A percentile compares a stretch with the other conserved stretches of the same genome.
Evolutionary conservation across 345 rosid species (phyloP).

Genomic region (Linum tenue): DNA sequence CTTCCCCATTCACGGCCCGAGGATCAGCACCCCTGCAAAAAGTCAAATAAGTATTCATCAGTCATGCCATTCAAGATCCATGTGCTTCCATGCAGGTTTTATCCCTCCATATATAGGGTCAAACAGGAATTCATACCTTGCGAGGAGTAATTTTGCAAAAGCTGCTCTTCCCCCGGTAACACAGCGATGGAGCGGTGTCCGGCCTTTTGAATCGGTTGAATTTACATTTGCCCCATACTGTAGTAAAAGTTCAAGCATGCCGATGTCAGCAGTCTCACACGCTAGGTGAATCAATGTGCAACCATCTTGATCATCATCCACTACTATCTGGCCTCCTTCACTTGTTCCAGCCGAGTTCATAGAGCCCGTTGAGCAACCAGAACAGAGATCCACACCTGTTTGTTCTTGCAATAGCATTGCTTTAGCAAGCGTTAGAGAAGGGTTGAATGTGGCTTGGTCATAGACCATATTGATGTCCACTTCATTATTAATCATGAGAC

Average conservation of each 20-base stretch:
- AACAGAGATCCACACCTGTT: conserved; percentile 46
- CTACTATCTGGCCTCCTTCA: conserved; percentile 34
- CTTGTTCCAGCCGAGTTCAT: conserved; percentile 36
- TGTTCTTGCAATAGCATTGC: conserved; percentile 76
- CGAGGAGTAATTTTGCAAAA: conserved; percentile 67
- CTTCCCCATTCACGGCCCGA: conserved; percentile 1
- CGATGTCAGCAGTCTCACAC: conserved; percentile 87
- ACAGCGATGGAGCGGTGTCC: conserved; percentile 72
- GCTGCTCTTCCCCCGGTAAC: conserved; percentile 49
- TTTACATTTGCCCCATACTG: conserved; percentile 90
- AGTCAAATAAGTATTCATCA: not conserved
- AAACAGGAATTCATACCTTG: conserved; percentile 38
- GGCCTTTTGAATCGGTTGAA: conserved; percentile 67
- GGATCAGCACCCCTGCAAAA: conserved; percentile 7
- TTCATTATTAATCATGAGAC: conserved; percentile 66
- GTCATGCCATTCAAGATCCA: not conserved
- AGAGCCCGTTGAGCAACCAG: conserved; percentile 51
- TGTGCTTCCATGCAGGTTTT: not conserved
- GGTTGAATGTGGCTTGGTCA: conserved; percentile 50
- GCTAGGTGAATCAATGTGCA: conserved; percentile 89
- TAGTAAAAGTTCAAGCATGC: conserved; percentile 91
- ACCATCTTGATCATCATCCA: conserved; percentile 52
- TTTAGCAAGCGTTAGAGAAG: conserved; percentile 79
- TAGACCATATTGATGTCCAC: conserved; percentile 59
- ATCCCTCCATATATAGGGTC: not conserved